phyloP scores from a whole-genome alignment of 1,284 basidiomycete genomes.

The Cryptococcus floricola region DNA sequence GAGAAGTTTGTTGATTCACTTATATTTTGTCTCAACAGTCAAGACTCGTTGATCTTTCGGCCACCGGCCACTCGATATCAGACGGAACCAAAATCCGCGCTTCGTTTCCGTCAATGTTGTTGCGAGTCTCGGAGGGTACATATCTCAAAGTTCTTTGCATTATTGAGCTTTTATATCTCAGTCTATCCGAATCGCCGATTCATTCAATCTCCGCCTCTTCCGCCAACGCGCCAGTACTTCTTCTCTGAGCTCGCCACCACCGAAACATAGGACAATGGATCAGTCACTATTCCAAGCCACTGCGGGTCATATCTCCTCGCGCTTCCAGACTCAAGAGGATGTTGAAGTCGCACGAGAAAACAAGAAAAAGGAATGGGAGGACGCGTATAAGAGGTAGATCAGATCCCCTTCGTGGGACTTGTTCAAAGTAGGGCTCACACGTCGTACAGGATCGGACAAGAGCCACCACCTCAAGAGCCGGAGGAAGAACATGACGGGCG shows the following conservation, averaged over 20 bases:
- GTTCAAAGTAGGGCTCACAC: neutral
- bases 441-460: slow-evolving; percentile 66
- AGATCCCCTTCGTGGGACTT: neutral
- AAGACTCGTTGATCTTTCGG: too few relatives aligned
- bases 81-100: too few relatives aligned
- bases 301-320: slow-evolving; percentile 36
- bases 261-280: neutral
- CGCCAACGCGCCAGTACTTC: neutral
- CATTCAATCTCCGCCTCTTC: neutral
- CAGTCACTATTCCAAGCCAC: slow-evolving; percentile 5
- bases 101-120: neutral
- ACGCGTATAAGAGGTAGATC: slow-evolving; percentile 77
- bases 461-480: slow-evolving; percentile 66
- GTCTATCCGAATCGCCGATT: too few relatives aligned
- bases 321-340: slow-evolving; percentile 65
- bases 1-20: too few relatives aligned
- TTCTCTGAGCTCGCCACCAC: neutral
- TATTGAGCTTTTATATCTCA: too few relatives aligned
- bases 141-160: too few relatives aligned
- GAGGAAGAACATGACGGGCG: slow-evolving; percentile 75
- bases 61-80: too few relatives aligned
- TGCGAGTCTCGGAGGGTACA: too few relatives aligned
- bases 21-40: too few relatives aligned
- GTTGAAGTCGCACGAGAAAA: slow-evolving; percentile 71
- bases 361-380: slow-evolving; percentile 84